Evolutionary conservation across 163 green algal genomes (phyloP).

Genomic region (Prototheca wickerhamii): DNA sequence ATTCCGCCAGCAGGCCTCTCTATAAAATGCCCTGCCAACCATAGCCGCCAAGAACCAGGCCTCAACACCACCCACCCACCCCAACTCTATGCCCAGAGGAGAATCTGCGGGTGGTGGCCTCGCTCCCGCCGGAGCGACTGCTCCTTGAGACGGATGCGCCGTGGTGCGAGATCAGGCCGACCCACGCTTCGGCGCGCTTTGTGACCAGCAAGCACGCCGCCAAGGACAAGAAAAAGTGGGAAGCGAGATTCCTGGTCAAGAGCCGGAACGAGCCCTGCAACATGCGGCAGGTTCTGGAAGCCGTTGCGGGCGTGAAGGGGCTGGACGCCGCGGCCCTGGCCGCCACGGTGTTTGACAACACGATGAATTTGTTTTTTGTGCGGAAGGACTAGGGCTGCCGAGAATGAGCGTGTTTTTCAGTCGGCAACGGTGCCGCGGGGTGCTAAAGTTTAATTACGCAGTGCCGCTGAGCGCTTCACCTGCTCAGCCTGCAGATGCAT

Average conservation of each 20-base stretch:
- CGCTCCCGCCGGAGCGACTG: slow-evolving; percentile 59
- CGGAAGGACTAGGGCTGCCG: not conserved
- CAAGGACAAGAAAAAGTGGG: slow-evolving; percentile 71
- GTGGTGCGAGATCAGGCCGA: slow-evolving; percentile 65
- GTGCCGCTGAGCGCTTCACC: not conserved
- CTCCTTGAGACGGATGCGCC: slow-evolving; percentile 79
- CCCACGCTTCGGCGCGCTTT: slow-evolving; percentile 39
- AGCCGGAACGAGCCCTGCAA: slow-evolving; percentile 77
- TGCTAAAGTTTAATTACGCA: not conserved
- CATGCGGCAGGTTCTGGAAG: slow-evolving; percentile 62
- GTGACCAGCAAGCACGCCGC: slow-evolving; percentile 28
- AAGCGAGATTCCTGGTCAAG: slow-evolving; percentile 55
- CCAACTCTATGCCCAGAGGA: slow-evolving; percentile 21
- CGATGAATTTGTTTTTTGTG: slow-evolving; percentile 10
- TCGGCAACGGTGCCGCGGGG: not conserved
- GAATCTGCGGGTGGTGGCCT: slow-evolving; percentile 58
- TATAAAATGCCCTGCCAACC: no score
- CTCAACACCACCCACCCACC: no score
- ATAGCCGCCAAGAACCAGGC: no score
- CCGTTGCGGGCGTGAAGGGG: slow-evolving; percentile 41
- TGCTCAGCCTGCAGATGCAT: not conserved
- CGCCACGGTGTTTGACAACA: not conserved
- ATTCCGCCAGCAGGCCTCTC: no score
- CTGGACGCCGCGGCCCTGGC: not conserved
- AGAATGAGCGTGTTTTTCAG: not conserved